Evolutionary conservation across 2,329 filamentous ascomycete species (phyloP).

Genomic region (Ceratocystis lukuohia): DNA sequence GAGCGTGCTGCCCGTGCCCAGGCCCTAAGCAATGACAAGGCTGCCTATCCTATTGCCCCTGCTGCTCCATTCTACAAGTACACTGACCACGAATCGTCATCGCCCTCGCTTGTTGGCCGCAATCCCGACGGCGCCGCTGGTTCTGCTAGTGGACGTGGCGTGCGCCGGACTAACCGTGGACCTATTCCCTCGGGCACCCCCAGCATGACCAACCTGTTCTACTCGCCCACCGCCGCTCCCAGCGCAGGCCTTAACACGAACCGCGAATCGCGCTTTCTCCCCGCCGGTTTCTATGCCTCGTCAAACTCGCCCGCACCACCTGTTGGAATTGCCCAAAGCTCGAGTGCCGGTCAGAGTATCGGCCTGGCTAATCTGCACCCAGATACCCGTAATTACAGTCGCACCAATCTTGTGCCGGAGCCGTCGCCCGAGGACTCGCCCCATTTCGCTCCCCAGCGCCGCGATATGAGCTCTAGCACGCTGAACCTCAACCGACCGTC

Average conservation of each 20-base stretch:
- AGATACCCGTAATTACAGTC: constrained; percentile 38
- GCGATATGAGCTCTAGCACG: constrained; percentile 49
- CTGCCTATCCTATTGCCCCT: constrained; percentile 44
- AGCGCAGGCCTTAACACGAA: constrained; percentile 49
- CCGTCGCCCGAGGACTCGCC: constrained; percentile 55
- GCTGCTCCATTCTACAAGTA: constrained; percentile 50
- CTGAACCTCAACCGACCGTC: constrained; percentile 50
- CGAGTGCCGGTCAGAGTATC: constrained; percentile 35
- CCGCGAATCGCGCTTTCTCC: constrained; percentile 68
- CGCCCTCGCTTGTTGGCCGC: constrained; percentile 32
- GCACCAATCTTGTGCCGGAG: constrained; percentile 31
- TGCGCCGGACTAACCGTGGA: constrained; percentile 39
- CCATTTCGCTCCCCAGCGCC: constrained; percentile 32
- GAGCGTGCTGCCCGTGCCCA: constrained; percentile 70
- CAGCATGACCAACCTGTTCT: constrained; percentile 68
- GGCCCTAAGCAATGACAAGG: constrained; percentile 56
- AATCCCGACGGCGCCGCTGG: constrained; percentile 6
- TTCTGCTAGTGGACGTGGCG: constrained; percentile 36
- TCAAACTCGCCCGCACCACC: constrained; percentile 38
- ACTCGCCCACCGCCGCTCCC: constrained; percentile 74
- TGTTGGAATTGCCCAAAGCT: constrained; percentile 27
- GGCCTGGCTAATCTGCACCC: constrained; percentile 49
- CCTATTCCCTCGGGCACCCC: constrained; percentile 42
- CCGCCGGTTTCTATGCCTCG: constrained; percentile 80
- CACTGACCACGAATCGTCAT: constrained; percentile 37